phyloP scores from a whole-genome alignment of 208 protist species.

The Novymonas esmeraldas region DNA sequence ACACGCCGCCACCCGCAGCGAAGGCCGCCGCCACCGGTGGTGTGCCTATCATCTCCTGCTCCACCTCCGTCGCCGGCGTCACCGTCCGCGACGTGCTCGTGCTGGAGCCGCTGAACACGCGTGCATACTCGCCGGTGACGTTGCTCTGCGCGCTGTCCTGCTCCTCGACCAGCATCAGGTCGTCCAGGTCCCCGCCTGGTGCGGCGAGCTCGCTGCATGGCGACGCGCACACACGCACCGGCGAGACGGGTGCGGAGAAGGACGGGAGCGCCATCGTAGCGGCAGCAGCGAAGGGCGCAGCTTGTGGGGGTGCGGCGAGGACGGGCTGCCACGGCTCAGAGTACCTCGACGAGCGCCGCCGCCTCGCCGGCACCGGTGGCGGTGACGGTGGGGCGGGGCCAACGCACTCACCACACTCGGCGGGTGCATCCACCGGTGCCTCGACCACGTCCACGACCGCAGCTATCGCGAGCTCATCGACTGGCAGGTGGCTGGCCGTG shows the following conservation, averaged over 20 bases:
- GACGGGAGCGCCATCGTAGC: not conserved
- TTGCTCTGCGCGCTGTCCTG: constrained; percentile 6
- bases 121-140: not conserved
- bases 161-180: constrained; percentile 24
- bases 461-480: constrained; percentile 3
- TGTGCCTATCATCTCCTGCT: constrained; percentile 6
- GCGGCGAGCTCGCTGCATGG: not conserved
- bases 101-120: constrained; percentile 20
- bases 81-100: constrained; percentile 5
- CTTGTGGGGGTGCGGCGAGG: not conserved
- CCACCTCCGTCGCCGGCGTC: constrained; percentile 5
- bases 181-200: constrained; percentile 19
- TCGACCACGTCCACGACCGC: not conserved
- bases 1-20: constrained; percentile 1
- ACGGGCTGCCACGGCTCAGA: constrained; percentile 38
- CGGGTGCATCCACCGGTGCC: not conserved
- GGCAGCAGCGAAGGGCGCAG: not conserved
- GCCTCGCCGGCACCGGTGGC: not conserved
- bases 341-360: constrained; percentile 19
- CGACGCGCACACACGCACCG: not conserved
- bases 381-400: too few species aligned
- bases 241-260: not conserved
- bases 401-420: too few species aligned
- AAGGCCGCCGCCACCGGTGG: not conserved
- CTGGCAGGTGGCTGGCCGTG: not conserved